Evolutionary conservation across 176 grass and related monocot species (phyloP), one percentile per base, ranked within the genome.

Genomic region (Eremochloa ophiuroides): DNA sequence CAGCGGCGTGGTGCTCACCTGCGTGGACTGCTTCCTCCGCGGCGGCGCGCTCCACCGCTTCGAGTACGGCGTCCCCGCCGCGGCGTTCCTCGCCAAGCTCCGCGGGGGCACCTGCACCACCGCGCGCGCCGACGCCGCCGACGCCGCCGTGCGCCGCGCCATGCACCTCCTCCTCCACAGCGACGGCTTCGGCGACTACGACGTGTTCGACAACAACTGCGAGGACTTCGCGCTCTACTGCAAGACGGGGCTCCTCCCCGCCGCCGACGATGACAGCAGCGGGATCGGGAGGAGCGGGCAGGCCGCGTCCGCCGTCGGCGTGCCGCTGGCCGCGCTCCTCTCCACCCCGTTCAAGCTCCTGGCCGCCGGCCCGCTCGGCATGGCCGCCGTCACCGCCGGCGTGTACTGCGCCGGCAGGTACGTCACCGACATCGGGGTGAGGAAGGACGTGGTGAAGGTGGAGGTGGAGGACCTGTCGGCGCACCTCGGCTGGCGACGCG

Each of bases 211-310:
- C 56, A 97, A 97, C 89, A 97, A 97, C 63, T 91, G 94, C 55
- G 94, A 97, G 84, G 94, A 97, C 67, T 97, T 97, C 33, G 74
- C 91, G 27, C 84, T 97, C 58, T 97, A 97, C 84, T 97, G 91
- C 94, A 94, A 88, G 89, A 94, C 94, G 8, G 88, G 89, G 3
- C 86, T 97, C 0, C 75, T 97, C 10, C 26, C 75, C 3, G 68
- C 22, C 18, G 41, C 3, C 22, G 43, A 0, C 75, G 42, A 1
- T 3, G 11, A 4, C 40, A 71, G 35, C 4, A 73, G 0, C 51
- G 41, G 2, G n/a, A 70, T 82, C 10, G 88, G 94, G 1, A 42
- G 84, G 69, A 97, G 94, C 48, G 94, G 94, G 0, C 91, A 97
- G 79, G 87, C 91, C 10, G 80, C 88, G 5, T 81, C 94, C 4